A percentile compares a stretch with the other conserved stretches of the same genome.
Evolutionary conservation across 306 rosid species (phyloP).

Genomic region (Pterocarpus macrocarpus): DNA sequence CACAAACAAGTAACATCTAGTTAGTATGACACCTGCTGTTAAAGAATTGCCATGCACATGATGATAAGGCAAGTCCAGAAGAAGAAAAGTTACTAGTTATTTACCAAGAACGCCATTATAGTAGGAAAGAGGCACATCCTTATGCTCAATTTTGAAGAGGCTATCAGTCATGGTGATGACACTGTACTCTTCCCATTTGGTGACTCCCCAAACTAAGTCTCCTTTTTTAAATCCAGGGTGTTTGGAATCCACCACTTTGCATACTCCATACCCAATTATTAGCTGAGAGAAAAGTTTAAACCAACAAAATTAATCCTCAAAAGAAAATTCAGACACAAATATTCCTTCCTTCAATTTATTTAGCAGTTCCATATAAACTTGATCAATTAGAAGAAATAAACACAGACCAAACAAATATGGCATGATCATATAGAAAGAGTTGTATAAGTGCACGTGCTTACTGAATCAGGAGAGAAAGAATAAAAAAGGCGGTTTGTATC

Average conservation of each 20-base stretch:
- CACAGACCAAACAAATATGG: neutral
- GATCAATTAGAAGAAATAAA: neutral
- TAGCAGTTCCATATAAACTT: neutral
- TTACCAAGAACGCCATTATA: constrained; percentile 57
- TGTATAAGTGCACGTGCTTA: constrained; percentile 13
- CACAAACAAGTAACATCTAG: neutral
- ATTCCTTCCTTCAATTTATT: neutral
- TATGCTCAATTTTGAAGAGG: constrained; percentile 56
- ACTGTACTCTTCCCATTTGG: constrained; percentile 63
- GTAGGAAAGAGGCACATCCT: constrained; percentile 56
- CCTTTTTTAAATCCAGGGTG: constrained; percentile 51
- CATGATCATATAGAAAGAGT: neutral
- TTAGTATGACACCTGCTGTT: neutral
- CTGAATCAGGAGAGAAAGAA: constrained; percentile 58
- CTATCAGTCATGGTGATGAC: constrained; percentile 44
- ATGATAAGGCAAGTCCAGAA: neutral
- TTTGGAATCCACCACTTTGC: constrained; percentile 55
- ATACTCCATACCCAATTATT: constrained; percentile 58
- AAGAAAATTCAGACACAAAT: neutral
- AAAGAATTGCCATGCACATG: neutral
- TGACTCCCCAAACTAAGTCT: constrained; percentile 57
- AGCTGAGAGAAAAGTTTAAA: constrained; percentile 31
- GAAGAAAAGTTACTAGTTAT: neutral
- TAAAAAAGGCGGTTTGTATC: neutral
- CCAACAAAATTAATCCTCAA: neutral